phyloP scores from a whole-genome alignment of 768 basidiomycete genomes.

The Hemileccinum impolitum region DNA sequence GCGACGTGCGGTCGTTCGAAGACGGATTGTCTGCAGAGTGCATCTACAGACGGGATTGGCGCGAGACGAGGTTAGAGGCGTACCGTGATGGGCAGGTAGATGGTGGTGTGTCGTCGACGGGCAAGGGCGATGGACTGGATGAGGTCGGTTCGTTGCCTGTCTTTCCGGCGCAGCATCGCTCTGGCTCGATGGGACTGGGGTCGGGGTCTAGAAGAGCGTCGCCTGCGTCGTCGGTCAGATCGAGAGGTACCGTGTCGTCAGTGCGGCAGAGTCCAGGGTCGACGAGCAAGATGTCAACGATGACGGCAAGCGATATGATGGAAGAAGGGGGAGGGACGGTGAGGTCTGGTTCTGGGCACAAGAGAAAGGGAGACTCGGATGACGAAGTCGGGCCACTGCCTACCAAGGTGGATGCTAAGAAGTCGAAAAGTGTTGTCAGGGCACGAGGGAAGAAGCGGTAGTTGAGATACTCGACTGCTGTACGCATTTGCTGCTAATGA shows the following conservation, averaged over 20 bases:
- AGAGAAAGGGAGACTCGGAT: conserved; percentile 55
- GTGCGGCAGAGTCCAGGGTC: conserved; percentile 49
- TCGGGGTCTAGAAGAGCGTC: conserved; percentile 39
- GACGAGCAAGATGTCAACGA: conserved; percentile 41
- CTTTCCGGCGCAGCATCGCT: conserved; percentile 16
- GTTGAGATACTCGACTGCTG: too few species aligned
- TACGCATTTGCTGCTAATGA: too few species aligned
- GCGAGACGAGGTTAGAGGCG: conserved; percentile 54
- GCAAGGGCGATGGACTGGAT: conserved; percentile 28
- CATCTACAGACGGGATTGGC: conserved; percentile 72
- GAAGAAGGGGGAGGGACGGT: conserved; percentile 36
- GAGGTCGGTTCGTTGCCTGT: conserved; percentile 27
- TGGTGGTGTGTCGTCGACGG: conserved; percentile 1
- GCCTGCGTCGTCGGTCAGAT: conserved; percentile 50
- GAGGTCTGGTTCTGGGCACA: conserved; percentile 22
- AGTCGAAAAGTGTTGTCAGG: conserved; percentile 27
- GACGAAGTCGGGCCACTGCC: conserved; percentile 45
- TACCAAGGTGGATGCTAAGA: conserved; percentile 35
- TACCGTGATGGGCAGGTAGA: conserved; percentile 15
- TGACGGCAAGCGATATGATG: conserved; percentile 40
- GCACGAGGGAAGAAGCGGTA: conserved; percentile 43
- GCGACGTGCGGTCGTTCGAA: conserved; percentile 56
- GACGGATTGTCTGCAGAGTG: conserved; percentile 62
- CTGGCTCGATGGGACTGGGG: conserved; percentile 10
- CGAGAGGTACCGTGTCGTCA: conserved; percentile 31